These are phyloP conservation scores for Phytopythium ostracodes DNA, from an alignment of 352 stramenopile species.

Conservation along the genomic window DNA sequence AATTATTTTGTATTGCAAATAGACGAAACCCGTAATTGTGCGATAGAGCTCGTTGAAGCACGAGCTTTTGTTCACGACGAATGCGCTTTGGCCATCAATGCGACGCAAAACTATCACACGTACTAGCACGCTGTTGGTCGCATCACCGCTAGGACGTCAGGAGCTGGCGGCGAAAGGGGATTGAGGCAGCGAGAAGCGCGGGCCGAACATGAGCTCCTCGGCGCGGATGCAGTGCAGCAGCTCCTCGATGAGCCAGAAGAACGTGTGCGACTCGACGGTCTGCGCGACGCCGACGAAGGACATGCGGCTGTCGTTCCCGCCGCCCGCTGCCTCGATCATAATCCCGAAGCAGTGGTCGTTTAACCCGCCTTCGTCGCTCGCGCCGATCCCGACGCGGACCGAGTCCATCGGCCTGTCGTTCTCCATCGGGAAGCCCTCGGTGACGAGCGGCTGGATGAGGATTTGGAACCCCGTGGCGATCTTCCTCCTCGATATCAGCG, in stretches of 20 bases:
- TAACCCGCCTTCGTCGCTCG: neutral
- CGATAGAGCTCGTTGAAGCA: neutral
- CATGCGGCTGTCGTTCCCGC: neutral
- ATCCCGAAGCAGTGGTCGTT: constrained; percentile 10
- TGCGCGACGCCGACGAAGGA: constrained; percentile 6
- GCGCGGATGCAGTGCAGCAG: constrained; percentile 7
- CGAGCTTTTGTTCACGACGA: too few relatives aligned
- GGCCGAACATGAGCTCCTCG: constrained; percentile 9
- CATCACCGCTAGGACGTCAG: too few relatives aligned
- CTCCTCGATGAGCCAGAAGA: constrained; percentile 8
- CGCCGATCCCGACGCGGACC: neutral
- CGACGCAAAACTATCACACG: too few relatives aligned
- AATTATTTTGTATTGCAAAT: neutral
- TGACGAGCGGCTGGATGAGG: constrained; percentile 6
- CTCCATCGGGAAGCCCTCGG: neutral
- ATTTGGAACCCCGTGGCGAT: neutral
- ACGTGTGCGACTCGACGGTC: neutral
- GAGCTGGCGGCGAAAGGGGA: neutral
- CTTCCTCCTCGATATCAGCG: constrained; percentile 5
- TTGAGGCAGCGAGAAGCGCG: constrained; percentile 6
- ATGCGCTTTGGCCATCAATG: neutral
- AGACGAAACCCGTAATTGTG: too few relatives aligned
- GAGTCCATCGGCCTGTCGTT: neutral
- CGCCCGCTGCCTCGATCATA: neutral
- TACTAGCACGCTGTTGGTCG: too few relatives aligned